Conservation (phyloP, 2,329 filamentous ascomycete genomes). For the Penicillium sp. region DNA sequence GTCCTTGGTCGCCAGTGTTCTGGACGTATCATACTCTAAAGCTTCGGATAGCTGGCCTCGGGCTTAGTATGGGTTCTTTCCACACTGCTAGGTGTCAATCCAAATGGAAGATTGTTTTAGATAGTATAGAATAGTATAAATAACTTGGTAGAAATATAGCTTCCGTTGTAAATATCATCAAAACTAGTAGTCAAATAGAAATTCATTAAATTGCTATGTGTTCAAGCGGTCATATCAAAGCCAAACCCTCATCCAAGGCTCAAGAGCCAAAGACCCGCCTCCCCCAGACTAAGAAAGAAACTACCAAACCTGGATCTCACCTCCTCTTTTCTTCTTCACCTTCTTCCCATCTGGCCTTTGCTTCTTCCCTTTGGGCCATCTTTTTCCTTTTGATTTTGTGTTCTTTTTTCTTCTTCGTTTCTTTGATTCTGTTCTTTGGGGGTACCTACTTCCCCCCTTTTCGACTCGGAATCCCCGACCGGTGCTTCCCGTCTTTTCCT, state of each 20-base stretch:
- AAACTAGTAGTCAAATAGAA: neutral
- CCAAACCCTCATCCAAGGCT: constrained; percentile 5
- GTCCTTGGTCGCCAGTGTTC: neutral
- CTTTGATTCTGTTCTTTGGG: constrained; percentile 10
- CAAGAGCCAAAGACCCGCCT: constrained; percentile 16
- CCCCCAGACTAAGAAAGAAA: constrained; percentile 22
- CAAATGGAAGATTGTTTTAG: neutral
- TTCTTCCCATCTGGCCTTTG: constrained; percentile 16
- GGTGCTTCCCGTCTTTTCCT: constrained; percentile 20
- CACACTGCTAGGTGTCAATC: neutral
- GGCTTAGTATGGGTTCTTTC: neutral
- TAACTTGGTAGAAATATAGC: no score
- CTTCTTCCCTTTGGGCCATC: constrained; percentile 4
- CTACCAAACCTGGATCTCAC: constrained; percentile 18
- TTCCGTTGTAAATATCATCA: no score
- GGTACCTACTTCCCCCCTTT: constrained; percentile 14
- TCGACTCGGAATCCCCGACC: constrained; percentile 13
- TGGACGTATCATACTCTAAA: constrained; percentile 2
- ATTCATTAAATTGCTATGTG: neutral
- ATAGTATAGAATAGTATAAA: neutral
- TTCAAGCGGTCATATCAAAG: neutral
- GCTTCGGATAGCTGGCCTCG: neutral
- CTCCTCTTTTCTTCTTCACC: constrained; percentile 21
- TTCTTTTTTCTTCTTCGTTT: constrained; percentile 16
- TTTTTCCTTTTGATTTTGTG: constrained; percentile 18